phyloP scores from a whole-genome alignment of 1,139 yeast genomes.

The Pichia sp. region DNA sequence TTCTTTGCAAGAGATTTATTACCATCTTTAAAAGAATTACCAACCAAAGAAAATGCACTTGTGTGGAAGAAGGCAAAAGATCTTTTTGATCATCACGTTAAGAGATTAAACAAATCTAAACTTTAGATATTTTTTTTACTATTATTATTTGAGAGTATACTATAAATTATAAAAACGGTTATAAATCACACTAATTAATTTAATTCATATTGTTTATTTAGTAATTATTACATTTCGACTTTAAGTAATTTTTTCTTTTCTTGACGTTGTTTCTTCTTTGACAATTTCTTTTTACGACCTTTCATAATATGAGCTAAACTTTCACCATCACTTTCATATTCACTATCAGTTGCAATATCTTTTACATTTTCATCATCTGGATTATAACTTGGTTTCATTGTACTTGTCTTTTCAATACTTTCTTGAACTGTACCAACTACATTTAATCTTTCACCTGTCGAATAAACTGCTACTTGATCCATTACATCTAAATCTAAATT shows the following conservation, averaged over 20 bases:
- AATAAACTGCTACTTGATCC: constrained; percentile 87
- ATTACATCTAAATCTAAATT: constrained; percentile 57
- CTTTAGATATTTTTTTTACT: constrained; percentile 3
- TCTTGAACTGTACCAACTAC: constrained; percentile 80
- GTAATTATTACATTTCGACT: constrained; percentile 49
- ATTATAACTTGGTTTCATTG: constrained; percentile 58
- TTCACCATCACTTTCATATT: constrained; percentile 58
- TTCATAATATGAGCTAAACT: constrained; percentile 39
- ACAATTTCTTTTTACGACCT: constrained; percentile 37
- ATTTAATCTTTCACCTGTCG: constrained; percentile 87
- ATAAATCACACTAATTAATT: not conserved
- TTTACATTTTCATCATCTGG: constrained; percentile 29
- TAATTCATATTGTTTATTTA: no score
- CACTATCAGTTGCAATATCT: constrained; percentile 48
- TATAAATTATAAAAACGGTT: not conserved
- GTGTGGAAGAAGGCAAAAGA: constrained; percentile 89
- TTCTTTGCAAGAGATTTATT: constrained; percentile 77
- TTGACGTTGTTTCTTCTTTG: constrained; percentile 41
- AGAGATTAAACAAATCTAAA: constrained; percentile 41
- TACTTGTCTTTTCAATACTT: constrained; percentile 61
- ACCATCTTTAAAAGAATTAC: constrained; percentile 81
- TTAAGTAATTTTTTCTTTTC: constrained; percentile 42
- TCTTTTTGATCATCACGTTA: constrained; percentile 77
- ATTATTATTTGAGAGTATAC: not conserved
- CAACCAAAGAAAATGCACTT: constrained; percentile 72